Base-by-base conservation (phyloP, 192 early-diverging fungal species). In the Coemansia erecta region DNA sequence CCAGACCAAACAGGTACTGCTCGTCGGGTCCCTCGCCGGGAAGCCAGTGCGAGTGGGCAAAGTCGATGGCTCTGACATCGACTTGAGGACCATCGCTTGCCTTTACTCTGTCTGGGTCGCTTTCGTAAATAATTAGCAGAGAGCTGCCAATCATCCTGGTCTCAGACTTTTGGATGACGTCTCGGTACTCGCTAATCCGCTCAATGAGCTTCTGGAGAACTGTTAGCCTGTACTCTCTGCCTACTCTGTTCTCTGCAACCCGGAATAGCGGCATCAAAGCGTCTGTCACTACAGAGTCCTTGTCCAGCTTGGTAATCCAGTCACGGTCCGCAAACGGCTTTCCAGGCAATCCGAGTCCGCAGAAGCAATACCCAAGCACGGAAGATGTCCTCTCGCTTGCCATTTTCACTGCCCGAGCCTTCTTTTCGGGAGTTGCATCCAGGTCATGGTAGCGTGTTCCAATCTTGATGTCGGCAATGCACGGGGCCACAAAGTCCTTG, bases 31-130 rank as follows among this genome's bases (percentile, higher is more conserved):
- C 88, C 48, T 72, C 57, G 21, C 80, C 81, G 19, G 83, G 70
- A 10, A 58, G 61, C 73, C 91, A 93, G 37, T 81, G 72, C 18
- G 92, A 89, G 72, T 94, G 94, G 3, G 87, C 91, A 89, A 95
- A 98, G 66, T 98, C 95, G 61, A 98, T 95, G 14, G 91, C 46
- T 24, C 83, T 58, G 18, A 70, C 61, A 35, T 78, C 75, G 26
- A 62, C 58, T 13, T 78, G 37, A 47, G 83, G 61, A 47, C 81
- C 61, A 24, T 80, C 81, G 8, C 64, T 66, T 8, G 56, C 62
- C 61, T 84, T 83, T 0, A 84, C 89, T 50, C 22, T 0, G 3
- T 24, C 22, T 17, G 11, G 8, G 22, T 49, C 22, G n/a, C 13
- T 17, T 10, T 93, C 92, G 58, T 93, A 95, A 3, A 94, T 70